These are phyloP conservation scores for Closterium sp. DNA, from an alignment of 139 green algal genomes.

Conservation along the genomic window DNA sequence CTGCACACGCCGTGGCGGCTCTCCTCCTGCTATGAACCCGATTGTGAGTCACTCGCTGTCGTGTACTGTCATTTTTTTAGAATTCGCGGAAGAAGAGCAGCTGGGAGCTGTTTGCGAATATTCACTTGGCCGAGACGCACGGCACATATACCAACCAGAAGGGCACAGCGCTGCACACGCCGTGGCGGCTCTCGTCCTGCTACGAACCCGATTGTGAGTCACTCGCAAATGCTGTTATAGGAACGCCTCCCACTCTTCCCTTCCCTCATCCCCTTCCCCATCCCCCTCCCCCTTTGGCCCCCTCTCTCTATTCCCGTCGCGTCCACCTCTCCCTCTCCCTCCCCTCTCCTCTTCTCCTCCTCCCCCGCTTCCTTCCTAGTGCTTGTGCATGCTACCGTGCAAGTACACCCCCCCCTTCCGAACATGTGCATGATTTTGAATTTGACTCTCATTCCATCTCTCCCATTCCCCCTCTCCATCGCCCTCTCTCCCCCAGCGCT, in stretches of 20 bases:
- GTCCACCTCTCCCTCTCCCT: background rate
- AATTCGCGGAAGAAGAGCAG: slow-evolving; percentile 27
- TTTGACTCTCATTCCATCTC: too few species aligned
- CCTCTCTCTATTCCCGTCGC: background rate
- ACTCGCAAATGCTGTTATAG: background rate
- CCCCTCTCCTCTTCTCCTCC: background rate
- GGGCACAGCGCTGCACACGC: slow-evolving; percentile 25
- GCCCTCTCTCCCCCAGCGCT: too few species aligned
- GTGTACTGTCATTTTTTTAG: too few species aligned
- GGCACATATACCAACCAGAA: slow-evolving; percentile 40
- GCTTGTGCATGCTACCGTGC: too few species aligned
- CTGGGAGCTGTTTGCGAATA: slow-evolving; percentile 29
- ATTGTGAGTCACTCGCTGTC: background rate
- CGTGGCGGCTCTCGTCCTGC: slow-evolving; percentile 17
- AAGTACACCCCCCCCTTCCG: background rate
- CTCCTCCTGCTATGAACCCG: slow-evolving; percentile 3
- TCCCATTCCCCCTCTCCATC: too few species aligned
- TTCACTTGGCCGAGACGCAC: slow-evolving; percentile 32
- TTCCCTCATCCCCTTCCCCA: background rate
- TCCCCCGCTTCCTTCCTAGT: background rate
- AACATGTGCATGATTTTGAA: too few species aligned
- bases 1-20: slow-evolving; percentile 28
- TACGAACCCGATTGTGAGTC: slow-evolving; percentile 2
- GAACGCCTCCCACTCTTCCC: background rate
- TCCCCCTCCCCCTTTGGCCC: background rate